Evolutionary conservation across 1,284 basidiomycete species (phyloP).

Genomic region (Tylopilus orsonianus): DNA sequence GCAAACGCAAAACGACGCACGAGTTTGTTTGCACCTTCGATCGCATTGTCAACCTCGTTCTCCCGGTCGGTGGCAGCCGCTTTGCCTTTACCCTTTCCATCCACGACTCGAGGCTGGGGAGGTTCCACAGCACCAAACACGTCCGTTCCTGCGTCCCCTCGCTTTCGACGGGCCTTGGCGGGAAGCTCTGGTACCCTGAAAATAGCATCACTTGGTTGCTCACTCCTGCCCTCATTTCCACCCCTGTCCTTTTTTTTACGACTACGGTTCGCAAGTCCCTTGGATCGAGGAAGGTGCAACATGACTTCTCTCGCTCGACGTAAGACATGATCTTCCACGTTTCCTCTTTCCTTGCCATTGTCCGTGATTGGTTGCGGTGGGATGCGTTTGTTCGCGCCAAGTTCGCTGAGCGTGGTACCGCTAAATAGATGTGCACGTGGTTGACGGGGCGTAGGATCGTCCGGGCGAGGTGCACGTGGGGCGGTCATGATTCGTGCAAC

Average conservation of each 20-base stretch:
- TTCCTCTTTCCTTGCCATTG: slow-evolving; percentile 15
- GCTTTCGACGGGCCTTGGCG: slow-evolving; percentile 28
- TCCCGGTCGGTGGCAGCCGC: slow-evolving; percentile 1
- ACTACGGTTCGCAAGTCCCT: slow-evolving; percentile 6
- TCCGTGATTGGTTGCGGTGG: slow-evolving; percentile 10
- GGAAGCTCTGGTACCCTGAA: slow-evolving; percentile 57
- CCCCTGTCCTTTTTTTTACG: slow-evolving; percentile 7
- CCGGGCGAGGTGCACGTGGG: slow-evolving; percentile 56
- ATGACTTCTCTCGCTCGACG: slow-evolving; percentile 38
- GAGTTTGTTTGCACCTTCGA: slow-evolving; percentile 44
- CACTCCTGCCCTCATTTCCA: slow-evolving; percentile 1
- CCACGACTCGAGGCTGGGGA: slow-evolving; percentile 13
- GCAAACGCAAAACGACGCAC: slow-evolving; percentile 30
- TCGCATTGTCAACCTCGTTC: slow-evolving; percentile 20
- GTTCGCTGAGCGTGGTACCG: slow-evolving; percentile 21
- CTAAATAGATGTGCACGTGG: slow-evolving; percentile 44
- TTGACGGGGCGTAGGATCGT: slow-evolving; percentile 72
- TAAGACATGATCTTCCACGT: slow-evolving; percentile 29
- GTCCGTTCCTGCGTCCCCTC: slow-evolving; percentile 39
- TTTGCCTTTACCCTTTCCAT: slow-evolving; percentile 32
- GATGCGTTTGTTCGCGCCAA: slow-evolving; percentile 25
- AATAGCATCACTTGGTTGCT: slow-evolving; percentile 9
- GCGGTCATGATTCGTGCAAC: slow-evolving; percentile 58
- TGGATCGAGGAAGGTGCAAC: slow-evolving; percentile 35
- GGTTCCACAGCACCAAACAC: slow-evolving; percentile 46